Evolutionary conservation across 768 basidiomycete species (phyloP).

Genomic region (Lentinula aciculospora): DNA sequence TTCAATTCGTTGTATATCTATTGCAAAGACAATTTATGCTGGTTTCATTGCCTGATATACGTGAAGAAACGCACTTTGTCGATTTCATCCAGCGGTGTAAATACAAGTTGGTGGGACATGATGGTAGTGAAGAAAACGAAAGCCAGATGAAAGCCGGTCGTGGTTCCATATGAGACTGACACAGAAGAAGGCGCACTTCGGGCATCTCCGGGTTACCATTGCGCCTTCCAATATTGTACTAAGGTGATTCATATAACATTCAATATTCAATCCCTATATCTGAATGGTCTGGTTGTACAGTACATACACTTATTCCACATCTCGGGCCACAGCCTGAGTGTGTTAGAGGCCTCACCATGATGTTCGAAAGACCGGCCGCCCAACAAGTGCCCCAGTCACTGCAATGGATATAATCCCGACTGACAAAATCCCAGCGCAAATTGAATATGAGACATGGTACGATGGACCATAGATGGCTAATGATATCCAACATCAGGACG

Average conservation of each 20-base stretch:
- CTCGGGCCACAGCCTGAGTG: too few relatives aligned
- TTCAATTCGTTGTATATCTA: slow-evolving; percentile 7
- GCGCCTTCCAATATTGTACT: too few relatives aligned
- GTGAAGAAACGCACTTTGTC: background rate
- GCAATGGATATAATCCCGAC: slow-evolving; percentile 2
- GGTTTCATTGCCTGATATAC: background rate
- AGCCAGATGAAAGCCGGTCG: background rate
- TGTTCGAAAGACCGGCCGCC: background rate
- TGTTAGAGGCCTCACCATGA: too few relatives aligned
- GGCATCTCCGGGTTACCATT: too few relatives aligned
- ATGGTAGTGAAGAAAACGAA: background rate
- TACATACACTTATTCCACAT: too few relatives aligned
- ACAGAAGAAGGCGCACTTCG: too few relatives aligned
- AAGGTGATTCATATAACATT: too few relatives aligned
- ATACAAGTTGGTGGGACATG: slow-evolving; percentile 2
- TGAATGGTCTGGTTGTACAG: too few relatives aligned
- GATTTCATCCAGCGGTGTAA: slow-evolving; percentile 5
- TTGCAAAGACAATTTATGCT: background rate
- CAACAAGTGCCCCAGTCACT: background rate
- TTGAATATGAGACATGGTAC: slow-evolving; percentile 3
- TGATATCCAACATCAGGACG: background rate
- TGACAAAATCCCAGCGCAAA: slow-evolving; percentile 1
- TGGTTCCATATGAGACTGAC: background rate
- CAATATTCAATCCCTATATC: too few relatives aligned
- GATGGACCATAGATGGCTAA: background rate